These are phyloP conservation scores for Hymenoscyphus albidus DNA, from an alignment of 2,329 filamentous ascomycete species.

Conservation along the genomic window DNA sequence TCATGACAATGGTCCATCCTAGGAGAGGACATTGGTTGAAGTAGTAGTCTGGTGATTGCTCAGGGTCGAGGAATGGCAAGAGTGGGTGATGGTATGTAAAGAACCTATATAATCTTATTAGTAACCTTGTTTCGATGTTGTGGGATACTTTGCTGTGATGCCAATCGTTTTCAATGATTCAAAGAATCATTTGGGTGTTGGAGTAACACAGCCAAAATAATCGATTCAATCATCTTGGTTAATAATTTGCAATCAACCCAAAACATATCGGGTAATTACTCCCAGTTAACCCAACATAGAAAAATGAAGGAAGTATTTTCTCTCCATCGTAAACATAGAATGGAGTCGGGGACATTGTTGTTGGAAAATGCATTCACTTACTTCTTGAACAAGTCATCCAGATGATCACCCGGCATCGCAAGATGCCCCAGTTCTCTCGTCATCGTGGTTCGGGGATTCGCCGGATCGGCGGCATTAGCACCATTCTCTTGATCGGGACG, in stretches of 20 bases:
- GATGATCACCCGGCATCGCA: slow-evolving; percentile 15
- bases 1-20: slow-evolving; percentile 64
- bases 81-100: slow-evolving; percentile 63
- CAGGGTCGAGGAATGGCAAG: slow-evolving; percentile 57
- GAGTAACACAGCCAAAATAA: too few species aligned
- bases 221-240: too few species aligned
- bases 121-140: too few species aligned
- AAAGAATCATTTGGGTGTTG: too few species aligned
- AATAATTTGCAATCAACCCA: too few species aligned
- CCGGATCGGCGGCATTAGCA: background rate
- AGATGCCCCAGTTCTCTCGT: slow-evolving; percentile 15
- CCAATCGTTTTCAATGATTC: too few species aligned
- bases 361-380: slow-evolving; percentile 28
- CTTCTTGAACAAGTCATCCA: slow-evolving; percentile 41
- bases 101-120: slow-evolving; percentile 42
- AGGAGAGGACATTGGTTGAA: slow-evolving; percentile 56
- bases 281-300: too few species aligned
- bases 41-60: slow-evolving; percentile 52
- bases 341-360: too few species aligned
- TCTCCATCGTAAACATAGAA: too few species aligned
- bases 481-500: slow-evolving; percentile 34
- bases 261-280: too few species aligned
- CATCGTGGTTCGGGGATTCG: slow-evolving; percentile 15
- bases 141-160: too few species aligned
- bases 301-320: too few species aligned